A percentile compares a stretch with the other conserved stretches of the same genome.
Conservation (phyloP, 2,329 filamentous ascomycete species). For the Beauveria scarabaeidicola region DNA sequence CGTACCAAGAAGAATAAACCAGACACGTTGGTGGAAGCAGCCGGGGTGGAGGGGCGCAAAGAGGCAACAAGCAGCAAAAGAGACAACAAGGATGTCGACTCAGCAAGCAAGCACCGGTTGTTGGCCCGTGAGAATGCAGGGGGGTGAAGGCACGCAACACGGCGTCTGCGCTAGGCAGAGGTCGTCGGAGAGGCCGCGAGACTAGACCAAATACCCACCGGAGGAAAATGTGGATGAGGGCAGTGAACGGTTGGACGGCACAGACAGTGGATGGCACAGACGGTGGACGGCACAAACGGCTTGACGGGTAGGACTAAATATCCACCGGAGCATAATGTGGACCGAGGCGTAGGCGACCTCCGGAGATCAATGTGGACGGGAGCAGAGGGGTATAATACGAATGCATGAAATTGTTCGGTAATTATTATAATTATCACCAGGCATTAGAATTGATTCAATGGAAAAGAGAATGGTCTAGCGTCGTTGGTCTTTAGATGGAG, state of each 20-base stretch:
- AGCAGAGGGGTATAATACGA: not conserved
- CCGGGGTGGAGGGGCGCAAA: not conserved
- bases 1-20: constrained; percentile 68
- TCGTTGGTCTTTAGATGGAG: not conserved
- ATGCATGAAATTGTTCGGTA: not conserved
- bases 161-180: too few species aligned
- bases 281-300: too few species aligned
- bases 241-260: too few species aligned
- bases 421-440: not conserved
- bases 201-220: too few species aligned
- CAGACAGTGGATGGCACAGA: too few species aligned
- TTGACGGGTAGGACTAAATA: not conserved
- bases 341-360: not conserved
- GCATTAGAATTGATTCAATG: not conserved
- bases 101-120: not conserved
- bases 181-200: too few species aligned
- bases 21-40: not conserved
- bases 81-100: not conserved
- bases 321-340: not conserved
- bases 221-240: too few species aligned
- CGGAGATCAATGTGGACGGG: not conserved
- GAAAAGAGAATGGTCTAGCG: not conserved
- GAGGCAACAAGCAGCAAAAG: not conserved
- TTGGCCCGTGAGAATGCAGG: not conserved
- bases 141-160: too few species aligned